Conservation (phyloP, 2,329 filamentous ascomycete species). For the Ramularia collo-cygni region DNA sequence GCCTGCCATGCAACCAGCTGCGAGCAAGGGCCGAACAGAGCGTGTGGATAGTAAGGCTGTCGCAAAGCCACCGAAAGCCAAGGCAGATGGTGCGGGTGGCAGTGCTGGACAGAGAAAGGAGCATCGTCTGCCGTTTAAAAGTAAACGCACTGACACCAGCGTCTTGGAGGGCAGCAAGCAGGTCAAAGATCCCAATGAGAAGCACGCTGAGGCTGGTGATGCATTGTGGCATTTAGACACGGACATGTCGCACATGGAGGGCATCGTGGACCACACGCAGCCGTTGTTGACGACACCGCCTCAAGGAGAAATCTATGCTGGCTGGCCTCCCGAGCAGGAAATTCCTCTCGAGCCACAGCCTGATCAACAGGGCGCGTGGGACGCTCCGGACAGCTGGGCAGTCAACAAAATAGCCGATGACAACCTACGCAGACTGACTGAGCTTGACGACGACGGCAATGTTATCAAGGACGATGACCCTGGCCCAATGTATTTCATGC, state of each 20-base stretch:
- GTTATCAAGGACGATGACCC: conserved; percentile 65
- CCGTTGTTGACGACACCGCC: conserved; percentile 63
- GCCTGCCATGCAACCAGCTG: conserved; percentile 31
- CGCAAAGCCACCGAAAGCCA: conserved; percentile 18
- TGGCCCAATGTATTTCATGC: conserved; percentile 75
- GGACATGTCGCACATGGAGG: conserved; percentile 83
- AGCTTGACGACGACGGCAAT: conserved; percentile 62
- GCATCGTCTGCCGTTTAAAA: conserved; percentile 48
- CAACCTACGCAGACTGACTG: conserved; percentile 48
- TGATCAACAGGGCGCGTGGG: conserved; percentile 58
- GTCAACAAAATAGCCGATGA: conserved; percentile 69
- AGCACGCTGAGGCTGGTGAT: conserved; percentile 22
- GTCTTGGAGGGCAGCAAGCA: conserved; percentile 35
- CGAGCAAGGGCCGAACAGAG: conserved; percentile 13
- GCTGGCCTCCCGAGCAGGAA: conserved; percentile 42
- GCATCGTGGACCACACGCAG: conserved; percentile 62
- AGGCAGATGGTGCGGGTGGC: conserved; percentile 14
- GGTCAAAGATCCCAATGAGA: conserved; percentile 39
- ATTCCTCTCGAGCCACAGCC: conserved; percentile 11
- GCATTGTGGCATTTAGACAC: conserved; percentile 75
- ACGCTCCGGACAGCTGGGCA: conserved; percentile 94
- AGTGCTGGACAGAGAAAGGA: conserved; percentile 19
- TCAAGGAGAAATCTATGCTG: conserved; percentile 35
- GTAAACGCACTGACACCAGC: conserved; percentile 38
- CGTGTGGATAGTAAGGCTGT: conserved; percentile 22